A percentile compares a stretch with the other conserved stretches of the same genome.
These are phyloP conservation scores for Fusarium tjaetaba DNA, from an alignment of 2,329 filamentous ascomycete species.

Conservation along the genomic window DNA sequence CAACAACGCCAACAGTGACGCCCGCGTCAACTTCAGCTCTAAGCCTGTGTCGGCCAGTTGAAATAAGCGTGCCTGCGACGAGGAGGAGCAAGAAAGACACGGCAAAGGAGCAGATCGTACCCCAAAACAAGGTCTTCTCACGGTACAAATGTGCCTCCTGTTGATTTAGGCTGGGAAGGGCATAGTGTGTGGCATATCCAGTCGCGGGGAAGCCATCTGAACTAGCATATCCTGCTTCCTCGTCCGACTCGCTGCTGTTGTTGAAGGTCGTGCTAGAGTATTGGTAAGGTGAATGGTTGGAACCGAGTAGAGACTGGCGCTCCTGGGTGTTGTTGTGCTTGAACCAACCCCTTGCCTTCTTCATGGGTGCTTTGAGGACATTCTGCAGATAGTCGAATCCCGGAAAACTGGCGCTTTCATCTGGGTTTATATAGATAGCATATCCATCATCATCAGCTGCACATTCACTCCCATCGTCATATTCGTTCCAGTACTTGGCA, in stretches of 20 bases:
- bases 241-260: constrained; percentile 53
- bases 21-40: constrained; percentile 78
- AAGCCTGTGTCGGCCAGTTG: constrained; percentile 74
- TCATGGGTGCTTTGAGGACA: constrained; percentile 60
- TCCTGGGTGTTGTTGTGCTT: constrained; percentile 44
- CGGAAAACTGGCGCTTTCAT: constrained; percentile 68
- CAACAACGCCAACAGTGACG: constrained; percentile 74
- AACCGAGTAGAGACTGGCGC: constrained; percentile 45
- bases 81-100: constrained; percentile 71
- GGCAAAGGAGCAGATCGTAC: constrained; percentile 63
- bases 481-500: constrained; percentile 83
- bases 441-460: constrained; percentile 69
- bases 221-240: constrained; percentile 63
- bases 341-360: constrained; percentile 64
- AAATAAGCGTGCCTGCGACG: constrained; percentile 72
- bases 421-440: constrained; percentile 78
- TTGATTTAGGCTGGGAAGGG: constrained; percentile 62
- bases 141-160: constrained; percentile 61
- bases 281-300: constrained; percentile 39
- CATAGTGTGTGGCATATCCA: constrained; percentile 66
- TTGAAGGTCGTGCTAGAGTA: constrained; percentile 45
- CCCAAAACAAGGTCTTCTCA: constrained; percentile 65
- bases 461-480: constrained; percentile 80
- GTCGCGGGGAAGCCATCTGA: constrained; percentile 59
- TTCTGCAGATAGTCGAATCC: constrained; percentile 69